Evolutionary conservation across 202 grass and related monocot species (phyloP).

Genomic region (Zoysia matrella): DNA sequence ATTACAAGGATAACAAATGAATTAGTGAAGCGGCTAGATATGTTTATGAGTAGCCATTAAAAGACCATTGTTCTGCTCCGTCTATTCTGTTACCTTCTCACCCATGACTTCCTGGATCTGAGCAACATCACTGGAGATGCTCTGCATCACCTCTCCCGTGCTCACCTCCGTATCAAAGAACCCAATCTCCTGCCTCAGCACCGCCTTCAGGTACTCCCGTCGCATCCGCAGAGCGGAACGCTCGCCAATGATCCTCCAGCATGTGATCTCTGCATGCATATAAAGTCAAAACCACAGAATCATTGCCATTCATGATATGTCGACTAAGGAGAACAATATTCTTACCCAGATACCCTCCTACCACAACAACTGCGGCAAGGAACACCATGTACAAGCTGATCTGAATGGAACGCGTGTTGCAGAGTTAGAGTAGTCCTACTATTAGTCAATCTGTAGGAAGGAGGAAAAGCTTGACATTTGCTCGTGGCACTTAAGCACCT

Average conservation of each 20-base stretch:
- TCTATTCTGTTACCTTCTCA: constrained; percentile 52
- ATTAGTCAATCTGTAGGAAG: background rate
- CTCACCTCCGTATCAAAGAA: constrained; percentile 79
- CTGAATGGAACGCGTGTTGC: background rate
- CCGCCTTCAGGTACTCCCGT: constrained; percentile 58
- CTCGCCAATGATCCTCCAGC: constrained; percentile 72
- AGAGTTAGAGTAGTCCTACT: too few species aligned
- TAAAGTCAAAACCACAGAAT: background rate
- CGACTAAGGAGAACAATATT: background rate
- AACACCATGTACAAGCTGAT: constrained; percentile 66
- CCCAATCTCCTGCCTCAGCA: constrained; percentile 69
- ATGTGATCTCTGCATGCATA: constrained; percentile 57
- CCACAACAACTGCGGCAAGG: constrained; percentile 53
- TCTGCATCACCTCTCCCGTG: constrained; percentile 76
- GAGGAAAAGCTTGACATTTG: background rate
- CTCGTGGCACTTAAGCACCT: constrained; percentile 14
- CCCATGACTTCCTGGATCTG: constrained; percentile 74
- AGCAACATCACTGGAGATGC: constrained; percentile 71
- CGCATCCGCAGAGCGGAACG: constrained; percentile 56
- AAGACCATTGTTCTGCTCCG: background rate
- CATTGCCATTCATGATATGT: background rate
- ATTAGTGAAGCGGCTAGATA: background rate
- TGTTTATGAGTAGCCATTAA: too few species aligned
- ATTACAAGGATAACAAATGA: background rate
- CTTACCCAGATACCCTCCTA: constrained; percentile 66